These are phyloP conservation scores for Lachancea fermentati DNA, from an alignment of 805 yeast genomes.

Conservation along the genomic window DNA sequence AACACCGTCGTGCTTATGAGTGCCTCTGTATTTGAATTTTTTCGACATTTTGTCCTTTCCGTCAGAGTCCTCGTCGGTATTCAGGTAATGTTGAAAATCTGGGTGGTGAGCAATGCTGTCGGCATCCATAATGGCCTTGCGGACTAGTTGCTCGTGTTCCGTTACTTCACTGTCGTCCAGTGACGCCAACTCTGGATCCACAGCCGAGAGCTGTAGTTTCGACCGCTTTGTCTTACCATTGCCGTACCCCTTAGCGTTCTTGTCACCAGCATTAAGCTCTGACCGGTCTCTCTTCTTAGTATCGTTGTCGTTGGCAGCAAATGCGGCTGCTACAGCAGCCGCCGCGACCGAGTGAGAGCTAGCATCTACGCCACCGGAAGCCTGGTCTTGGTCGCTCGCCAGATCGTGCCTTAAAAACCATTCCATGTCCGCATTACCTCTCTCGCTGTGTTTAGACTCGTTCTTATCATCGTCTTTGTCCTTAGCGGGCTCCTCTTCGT, in stretches of 20 bases:
- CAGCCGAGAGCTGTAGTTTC: constrained; percentile 33
- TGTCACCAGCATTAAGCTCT: constrained; percentile 10
- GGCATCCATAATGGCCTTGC: constrained; percentile 67
- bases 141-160: constrained; percentile 60
- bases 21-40: constrained; percentile 1
- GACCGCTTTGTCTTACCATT: constrained; percentile 16
- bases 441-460: constrained; percentile 5
- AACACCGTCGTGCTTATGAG: neutral
- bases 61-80: constrained; percentile 25
- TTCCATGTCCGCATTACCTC: constrained; percentile 17
- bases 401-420: constrained; percentile 23
- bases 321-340: constrained; percentile 33
- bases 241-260: constrained; percentile 14
- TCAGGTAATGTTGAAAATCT: constrained; percentile 33
- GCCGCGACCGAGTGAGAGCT: constrained; percentile 26
- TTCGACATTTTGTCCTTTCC: constrained; percentile 6
- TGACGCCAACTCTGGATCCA: constrained; percentile 55
- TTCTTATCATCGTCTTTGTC: constrained; percentile 5
- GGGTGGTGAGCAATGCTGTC: constrained; percentile 50
- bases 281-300: neutral
- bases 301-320: constrained; percentile 18
- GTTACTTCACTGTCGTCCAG: constrained; percentile 35
- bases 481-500: neutral
- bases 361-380: neutral
- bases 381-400: constrained; percentile 2